Evolutionary conservation across 257 asterid species (phyloP), one percentile per base, ranked within the genome.

Genomic region (Marsdenia floribunda): DNA sequence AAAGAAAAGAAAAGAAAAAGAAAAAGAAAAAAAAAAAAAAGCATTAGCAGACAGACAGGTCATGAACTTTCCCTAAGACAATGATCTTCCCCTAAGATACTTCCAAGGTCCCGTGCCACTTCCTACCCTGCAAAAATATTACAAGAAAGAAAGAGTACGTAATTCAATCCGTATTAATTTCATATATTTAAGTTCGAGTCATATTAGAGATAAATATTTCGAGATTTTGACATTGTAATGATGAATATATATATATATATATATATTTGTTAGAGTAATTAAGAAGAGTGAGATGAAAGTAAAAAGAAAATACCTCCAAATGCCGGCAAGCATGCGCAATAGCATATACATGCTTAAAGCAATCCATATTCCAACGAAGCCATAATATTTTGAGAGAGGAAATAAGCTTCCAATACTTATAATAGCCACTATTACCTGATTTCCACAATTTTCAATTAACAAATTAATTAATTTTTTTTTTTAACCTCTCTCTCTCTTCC

Each of bases 61-160:
- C n/a, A 24, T 24, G 18, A 24, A 1, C 21, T 21, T 29, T 29
- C 2, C 73, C 58, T 38, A 58, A 9, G 72, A 73, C 70, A 73
- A 72, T 22, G 63, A 38, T 71, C 40, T 54, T 68, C 64, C 79
- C 70, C 77, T 84, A 11, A 93, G 96, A 81, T 90, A 93, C 19
- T 76, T 63, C 98, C 98, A 93, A 0, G 98, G 97, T 46, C 98
- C 98, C 35, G 92, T 87, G 69, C 93, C 96, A 11, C 93, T 90
- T 70, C 93, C 96, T 89, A 93, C 90, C 83, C 98, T 93, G 90
- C 80, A 72, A 76, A 68, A 71, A n/a, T 29, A 26, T 4, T 12
- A 42, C 22, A 33, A 63, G 16, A 29, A 66, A 40, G n/a, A n/a
- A n/a, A n/a, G n/a, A n/a, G n/a, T n/a, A 40, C 44, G 44, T 40